Evolutionary conservation across 768 basidiomycete genomes (phyloP).

Genomic region (Termitomyces titanicus): DNA sequence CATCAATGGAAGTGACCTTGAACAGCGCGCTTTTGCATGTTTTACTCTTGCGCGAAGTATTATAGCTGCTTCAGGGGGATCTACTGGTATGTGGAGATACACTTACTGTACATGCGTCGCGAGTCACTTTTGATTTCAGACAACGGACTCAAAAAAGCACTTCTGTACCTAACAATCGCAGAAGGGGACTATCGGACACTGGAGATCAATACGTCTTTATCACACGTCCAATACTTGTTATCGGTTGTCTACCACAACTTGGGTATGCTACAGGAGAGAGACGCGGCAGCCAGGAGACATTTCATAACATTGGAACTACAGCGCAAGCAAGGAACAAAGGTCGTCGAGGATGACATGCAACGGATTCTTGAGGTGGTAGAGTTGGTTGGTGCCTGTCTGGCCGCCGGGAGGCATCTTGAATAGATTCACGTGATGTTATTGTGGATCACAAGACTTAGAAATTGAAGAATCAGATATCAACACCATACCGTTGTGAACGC

Average conservation of each 20-base stretch:
- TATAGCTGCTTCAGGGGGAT: constrained; percentile 48
- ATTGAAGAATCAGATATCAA: constrained; percentile 11
- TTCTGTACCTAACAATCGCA: constrained; percentile 58
- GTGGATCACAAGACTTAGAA: neutral
- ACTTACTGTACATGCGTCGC: neutral
- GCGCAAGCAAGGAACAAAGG: constrained; percentile 36
- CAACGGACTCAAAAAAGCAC: constrained; percentile 47
- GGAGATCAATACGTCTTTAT: constrained; percentile 53
- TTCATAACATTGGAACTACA: constrained; percentile 38
- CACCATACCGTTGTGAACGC: constrained; percentile 10
- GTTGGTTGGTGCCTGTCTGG: constrained; percentile 55
- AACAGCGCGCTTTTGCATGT: constrained; percentile 73
- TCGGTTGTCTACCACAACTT: constrained; percentile 74
- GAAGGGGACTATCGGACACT: constrained; percentile 63
- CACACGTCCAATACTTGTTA: constrained; percentile 70
- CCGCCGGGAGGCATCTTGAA: constrained; percentile 30
- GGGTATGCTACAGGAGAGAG: constrained; percentile 49
- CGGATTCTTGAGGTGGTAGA: constrained; percentile 56
- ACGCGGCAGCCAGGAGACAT: constrained; percentile 50
- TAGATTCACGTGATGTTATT: constrained; percentile 15
- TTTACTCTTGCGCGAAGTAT: constrained; percentile 74
- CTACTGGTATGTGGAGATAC: constrained; percentile 33
- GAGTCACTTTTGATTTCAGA: constrained; percentile 20
- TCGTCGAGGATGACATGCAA: constrained; percentile 48
- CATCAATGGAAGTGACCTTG: constrained; percentile 66